A percentile compares a stretch with the other conserved stretches of the same genome.
These are phyloP conservation scores for Musa beccarii DNA, from an alignment of 176 grass and related monocot genomes.

Conservation along the genomic window DNA sequence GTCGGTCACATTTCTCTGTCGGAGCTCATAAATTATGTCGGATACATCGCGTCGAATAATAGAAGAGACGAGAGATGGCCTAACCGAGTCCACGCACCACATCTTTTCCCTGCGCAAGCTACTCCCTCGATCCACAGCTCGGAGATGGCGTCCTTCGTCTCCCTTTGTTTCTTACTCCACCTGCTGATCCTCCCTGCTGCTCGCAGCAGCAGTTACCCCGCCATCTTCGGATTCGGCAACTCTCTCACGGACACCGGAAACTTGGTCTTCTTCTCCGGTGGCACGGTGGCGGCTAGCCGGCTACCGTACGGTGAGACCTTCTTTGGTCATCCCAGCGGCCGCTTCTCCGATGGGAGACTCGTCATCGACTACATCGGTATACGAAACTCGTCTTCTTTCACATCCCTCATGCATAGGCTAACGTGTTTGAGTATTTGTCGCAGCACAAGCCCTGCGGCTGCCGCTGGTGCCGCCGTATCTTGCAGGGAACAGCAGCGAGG, in stretches of 20 bases:
- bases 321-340: slow-evolving; percentile 1
- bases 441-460: slow-evolving; percentile 14
- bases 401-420: not conserved
- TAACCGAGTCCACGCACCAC: no score
- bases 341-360: slow-evolving; percentile 10
- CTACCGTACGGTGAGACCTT: slow-evolving; percentile 13
- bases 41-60: rapidly evolving
- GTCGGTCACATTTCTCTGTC: no score
- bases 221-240: slow-evolving; percentile 8
- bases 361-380: slow-evolving; percentile 15
- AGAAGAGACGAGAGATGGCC: no score
- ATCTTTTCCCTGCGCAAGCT: no score
- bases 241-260: slow-evolving; percentile 20
- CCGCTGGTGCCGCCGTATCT: slow-evolving; percentile 17
- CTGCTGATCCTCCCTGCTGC: not conserved
- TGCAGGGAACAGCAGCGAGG: not conserved
- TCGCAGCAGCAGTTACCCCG: not conserved
- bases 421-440: not conserved
- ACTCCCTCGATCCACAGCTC: not conserved
- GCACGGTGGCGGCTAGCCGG: not conserved
- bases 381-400: not conserved
- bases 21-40: no score
- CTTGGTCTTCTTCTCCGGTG: not conserved
- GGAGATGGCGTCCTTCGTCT: not conserved
- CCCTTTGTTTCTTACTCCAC: not conserved